These are phyloP conservation scores for Phoma sp. DNA, from an alignment of 2,329 filamentous ascomycete species.

Conservation along the genomic window DNA sequence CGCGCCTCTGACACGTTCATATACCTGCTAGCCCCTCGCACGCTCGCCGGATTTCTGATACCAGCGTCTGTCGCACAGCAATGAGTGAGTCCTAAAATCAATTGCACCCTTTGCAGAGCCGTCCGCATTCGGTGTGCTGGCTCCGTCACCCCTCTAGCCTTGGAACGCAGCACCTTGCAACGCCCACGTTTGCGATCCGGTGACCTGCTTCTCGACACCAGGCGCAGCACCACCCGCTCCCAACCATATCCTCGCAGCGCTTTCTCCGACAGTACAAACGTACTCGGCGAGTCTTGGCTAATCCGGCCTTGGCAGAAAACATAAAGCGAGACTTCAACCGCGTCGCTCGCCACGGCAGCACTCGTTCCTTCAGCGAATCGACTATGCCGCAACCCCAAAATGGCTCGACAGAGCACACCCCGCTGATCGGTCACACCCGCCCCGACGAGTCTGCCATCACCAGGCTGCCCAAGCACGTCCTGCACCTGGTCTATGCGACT, in stretches of 20 bases:
- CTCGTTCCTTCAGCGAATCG: conserved; percentile 9
- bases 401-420: conserved; percentile 41
- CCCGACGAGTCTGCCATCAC: conserved; percentile 38
- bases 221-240: conserved; percentile 10
- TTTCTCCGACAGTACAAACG: conserved; percentile 8
- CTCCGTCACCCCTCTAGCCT: conserved; percentile 9
- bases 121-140: conserved; percentile 13
- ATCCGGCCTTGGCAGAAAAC: conserved; percentile 38
- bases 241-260: conserved; percentile 3
- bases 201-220: conserved; percentile 4
- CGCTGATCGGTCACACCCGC: conserved; percentile 35
- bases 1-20: conserved; percentile 17
- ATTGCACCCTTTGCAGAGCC: neutral
- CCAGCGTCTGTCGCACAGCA: conserved; percentile 14
- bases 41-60: neutral
- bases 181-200: neutral
- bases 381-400: conserved; percentile 38
- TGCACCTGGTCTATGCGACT: conserved; percentile 51
- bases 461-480: conserved; percentile 39
- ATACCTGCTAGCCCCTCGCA: conserved; percentile 10
- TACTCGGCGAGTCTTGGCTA: conserved; percentile 32
- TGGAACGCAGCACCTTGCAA: conserved; percentile 4
- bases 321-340: conserved; percentile 46
- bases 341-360: conserved; percentile 34
- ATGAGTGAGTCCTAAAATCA: conserved; percentile 18